These are phyloP conservation scores for Vickermania spadyakhi DNA, from an alignment of 208 protist genomes.

Conservation along the genomic window DNA sequence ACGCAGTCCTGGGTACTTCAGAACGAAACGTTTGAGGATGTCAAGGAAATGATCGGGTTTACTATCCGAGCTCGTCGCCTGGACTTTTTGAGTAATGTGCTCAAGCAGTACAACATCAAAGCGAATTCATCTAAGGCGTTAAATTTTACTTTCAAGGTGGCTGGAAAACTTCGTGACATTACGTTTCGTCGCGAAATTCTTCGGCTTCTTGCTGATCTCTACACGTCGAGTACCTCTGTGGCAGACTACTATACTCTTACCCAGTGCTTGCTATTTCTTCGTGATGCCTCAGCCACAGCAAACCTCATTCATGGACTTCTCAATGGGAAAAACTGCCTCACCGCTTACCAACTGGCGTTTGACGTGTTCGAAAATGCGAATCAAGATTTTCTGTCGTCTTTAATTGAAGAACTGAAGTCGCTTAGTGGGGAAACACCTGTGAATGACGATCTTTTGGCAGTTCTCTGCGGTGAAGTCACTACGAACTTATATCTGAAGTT, in stretches of 20 bases:
- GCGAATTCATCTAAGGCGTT: slow-evolving; percentile 81
- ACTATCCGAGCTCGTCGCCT: slow-evolving; percentile 76
- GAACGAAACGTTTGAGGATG: slow-evolving; percentile 39
- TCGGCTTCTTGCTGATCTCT: slow-evolving; percentile 77
- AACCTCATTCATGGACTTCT: slow-evolving; percentile 77
- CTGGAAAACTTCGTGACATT: slow-evolving; percentile 84
- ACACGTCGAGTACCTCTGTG: slow-evolving; percentile 42
- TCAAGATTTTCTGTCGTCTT: slow-evolving; percentile 77
- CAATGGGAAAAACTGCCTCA: slow-evolving; percentile 34
- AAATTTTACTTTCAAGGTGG: slow-evolving; percentile 85
- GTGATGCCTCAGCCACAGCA: slow-evolving; percentile 77
- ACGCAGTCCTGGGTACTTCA: slow-evolving; percentile 70
- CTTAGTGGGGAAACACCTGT: neutral
- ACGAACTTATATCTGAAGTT: slow-evolving; percentile 94
- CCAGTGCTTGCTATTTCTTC: slow-evolving; percentile 93
- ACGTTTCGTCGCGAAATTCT: slow-evolving; percentile 83
- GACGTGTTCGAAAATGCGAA: slow-evolving; percentile 84
- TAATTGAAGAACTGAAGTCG: slow-evolving; percentile 36
- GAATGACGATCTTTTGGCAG: slow-evolving; percentile 43
- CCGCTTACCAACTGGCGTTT: slow-evolving; percentile 82
- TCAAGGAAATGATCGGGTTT: slow-evolving; percentile 88
- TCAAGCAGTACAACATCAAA: slow-evolving; percentile 44
- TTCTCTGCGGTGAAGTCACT: slow-evolving; percentile 82
- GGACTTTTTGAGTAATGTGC: slow-evolving; percentile 80
- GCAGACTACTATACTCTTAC: slow-evolving; percentile 90